Percentiles rank a stretch among this genome's conserved stretches.
These are phyloP conservation scores for Penicillium verhagenii DNA, from an alignment of 495 filamentous ascomycete genomes.

Conservation along the genomic window DNA sequence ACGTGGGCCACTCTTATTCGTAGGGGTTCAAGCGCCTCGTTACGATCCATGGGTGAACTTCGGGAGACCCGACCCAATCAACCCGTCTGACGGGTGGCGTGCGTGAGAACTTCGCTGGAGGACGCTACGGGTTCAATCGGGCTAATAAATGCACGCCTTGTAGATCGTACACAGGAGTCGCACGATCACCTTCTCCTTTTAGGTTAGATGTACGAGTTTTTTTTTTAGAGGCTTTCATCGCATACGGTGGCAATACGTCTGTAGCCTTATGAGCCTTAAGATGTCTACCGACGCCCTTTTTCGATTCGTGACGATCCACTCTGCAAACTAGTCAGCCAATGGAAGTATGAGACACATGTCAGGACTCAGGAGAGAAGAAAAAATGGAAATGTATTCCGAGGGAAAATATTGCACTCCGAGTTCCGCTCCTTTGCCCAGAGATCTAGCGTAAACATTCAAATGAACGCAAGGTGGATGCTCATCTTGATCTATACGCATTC, in stretches of 20 bases:
- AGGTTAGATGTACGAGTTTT: neutral
- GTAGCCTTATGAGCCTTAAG: neutral
- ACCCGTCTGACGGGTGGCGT: neutral
- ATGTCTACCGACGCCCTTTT: neutral
- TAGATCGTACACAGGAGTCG: neutral
- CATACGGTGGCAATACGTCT: neutral
- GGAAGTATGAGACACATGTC: neutral
- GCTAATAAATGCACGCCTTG: neutral
- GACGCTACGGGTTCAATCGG: neutral
- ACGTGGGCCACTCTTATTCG: neutral
- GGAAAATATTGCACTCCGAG: neutral
- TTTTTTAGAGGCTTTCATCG: neutral
- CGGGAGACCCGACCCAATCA: neutral
- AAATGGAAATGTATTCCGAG: neutral
- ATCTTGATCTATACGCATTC: neutral
- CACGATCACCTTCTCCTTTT: neutral
- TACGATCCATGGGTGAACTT: neutral
- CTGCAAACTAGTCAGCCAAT: neutral
- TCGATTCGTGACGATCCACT: neutral
- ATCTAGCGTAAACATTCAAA: neutral
- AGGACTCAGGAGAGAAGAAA: no score
- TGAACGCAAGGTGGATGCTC: neutral
- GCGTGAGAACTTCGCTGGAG: neutral
- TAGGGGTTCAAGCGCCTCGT: neutral
- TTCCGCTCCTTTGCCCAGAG: neutral